Conservation (phyloP, 2,329 filamentous ascomycete species). For the Neophaeococcomyces aloes region DNA sequence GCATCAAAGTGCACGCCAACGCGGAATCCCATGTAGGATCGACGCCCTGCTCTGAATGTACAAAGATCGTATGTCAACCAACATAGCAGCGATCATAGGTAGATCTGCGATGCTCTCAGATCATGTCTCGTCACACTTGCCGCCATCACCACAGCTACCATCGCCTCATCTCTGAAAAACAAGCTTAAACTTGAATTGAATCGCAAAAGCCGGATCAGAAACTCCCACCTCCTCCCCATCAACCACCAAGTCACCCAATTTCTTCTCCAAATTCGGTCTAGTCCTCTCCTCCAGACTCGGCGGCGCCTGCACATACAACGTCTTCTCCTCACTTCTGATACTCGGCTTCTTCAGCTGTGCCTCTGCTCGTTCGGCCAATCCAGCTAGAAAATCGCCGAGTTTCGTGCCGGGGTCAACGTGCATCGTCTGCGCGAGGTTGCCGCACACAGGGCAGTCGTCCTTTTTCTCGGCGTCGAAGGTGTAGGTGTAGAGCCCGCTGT, state of each 20-base stretch:
- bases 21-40: too few relatives aligned
- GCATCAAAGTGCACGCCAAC: too few relatives aligned
- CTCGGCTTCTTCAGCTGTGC: conserved; percentile 91
- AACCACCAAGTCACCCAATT: conserved; percentile 62
- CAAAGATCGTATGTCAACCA: too few relatives aligned
- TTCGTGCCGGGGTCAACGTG: conserved; percentile 60
- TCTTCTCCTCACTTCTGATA: conserved; percentile 67
- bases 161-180: conserved; percentile 33
- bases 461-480: conserved; percentile 94
- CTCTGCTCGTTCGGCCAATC: conserved; percentile 70
- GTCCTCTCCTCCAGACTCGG: conserved; percentile 75
- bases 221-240: conserved; percentile 85
- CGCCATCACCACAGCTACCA: too few relatives aligned
- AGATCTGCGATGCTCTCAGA: too few relatives aligned
- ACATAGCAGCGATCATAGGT: too few relatives aligned
- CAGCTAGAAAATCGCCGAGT: conserved; percentile 74
- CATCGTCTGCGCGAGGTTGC: conserved; percentile 67
- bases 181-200: conserved; percentile 55
- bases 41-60: too few relatives aligned
- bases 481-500: conserved; percentile 91
- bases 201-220: conserved; percentile 78
- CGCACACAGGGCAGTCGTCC: conserved; percentile 88
- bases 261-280: conserved; percentile 68
- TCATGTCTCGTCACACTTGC: too few relatives aligned
- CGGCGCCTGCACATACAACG: conserved; percentile 81